Conservation (phyloP, 768 basidiomycete species). For the Imleria badia region DNA sequence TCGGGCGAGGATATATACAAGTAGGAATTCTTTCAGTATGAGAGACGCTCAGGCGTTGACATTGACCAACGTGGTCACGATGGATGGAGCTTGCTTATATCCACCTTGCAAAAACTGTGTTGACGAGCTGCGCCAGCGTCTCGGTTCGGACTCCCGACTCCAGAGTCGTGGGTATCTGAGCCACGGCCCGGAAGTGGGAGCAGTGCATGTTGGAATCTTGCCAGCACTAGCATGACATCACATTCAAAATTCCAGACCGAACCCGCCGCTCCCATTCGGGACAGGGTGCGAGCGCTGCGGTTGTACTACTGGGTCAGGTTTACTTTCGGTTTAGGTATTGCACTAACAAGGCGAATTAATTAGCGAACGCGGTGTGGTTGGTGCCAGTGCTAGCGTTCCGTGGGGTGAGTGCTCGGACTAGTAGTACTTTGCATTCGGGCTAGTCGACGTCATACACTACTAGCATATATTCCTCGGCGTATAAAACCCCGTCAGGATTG, state of each 20-base stretch:
- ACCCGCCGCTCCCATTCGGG: background rate
- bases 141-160: too few relatives aligned
- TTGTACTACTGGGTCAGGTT: background rate
- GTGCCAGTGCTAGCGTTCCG: background rate
- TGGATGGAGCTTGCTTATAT: background rate
- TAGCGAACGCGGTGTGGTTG: background rate
- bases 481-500: conserved; percentile 11
- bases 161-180: background rate
- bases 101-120: background rate
- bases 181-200: background rate
- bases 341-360: background rate
- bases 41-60: background rate
- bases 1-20: background rate
- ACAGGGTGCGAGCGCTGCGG: background rate
- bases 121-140: background rate
- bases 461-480: conserved; percentile 3
- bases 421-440: conserved; percentile 7
- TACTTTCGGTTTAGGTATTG: background rate
- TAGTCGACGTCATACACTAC: conserved; percentile 14
- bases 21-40: background rate
- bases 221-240: background rate
- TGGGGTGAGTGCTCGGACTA: background rate
- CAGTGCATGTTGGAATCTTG: too few relatives aligned
- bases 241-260: conserved; percentile 6
- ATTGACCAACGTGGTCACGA: background rate